Conservation (phyloP, 352 stramenopile species). For the Sclerospora graminicola region DNA sequence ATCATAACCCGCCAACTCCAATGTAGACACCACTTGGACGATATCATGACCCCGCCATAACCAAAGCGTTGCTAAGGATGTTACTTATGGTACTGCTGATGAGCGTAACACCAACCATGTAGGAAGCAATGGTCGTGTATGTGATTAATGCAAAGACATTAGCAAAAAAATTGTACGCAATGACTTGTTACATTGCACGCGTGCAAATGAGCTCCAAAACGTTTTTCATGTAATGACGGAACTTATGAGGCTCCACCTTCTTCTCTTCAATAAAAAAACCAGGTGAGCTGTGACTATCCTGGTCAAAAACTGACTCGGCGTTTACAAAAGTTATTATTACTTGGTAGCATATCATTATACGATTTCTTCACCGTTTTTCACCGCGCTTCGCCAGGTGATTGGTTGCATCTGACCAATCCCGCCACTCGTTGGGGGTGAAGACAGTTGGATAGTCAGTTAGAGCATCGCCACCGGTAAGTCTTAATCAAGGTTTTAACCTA, state of each 20-base stretch:
- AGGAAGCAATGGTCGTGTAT: conserved; percentile 35
- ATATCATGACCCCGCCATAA: conserved; percentile 22
- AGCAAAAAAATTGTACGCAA: conserved; percentile 51
- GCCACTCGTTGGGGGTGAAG: too few species aligned
- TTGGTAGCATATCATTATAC: too few species aligned
- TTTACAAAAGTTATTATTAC: too few species aligned
- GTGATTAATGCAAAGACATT: conserved; percentile 51
- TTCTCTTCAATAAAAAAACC: conserved; percentile 31
- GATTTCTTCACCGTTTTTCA: too few species aligned
- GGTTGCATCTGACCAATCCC: too few species aligned
- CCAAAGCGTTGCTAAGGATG: conserved; percentile 37
- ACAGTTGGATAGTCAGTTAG: too few species aligned
- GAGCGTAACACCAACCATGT: conserved; percentile 43
- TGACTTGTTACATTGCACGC: conserved; percentile 32
- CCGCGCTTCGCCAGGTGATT: too few species aligned
- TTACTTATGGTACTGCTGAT: conserved; percentile 45
- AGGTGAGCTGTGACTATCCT: too few species aligned
- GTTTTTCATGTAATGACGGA: conserved; percentile 21
- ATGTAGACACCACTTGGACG: conserved; percentile 30
- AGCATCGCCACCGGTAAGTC: too few species aligned
- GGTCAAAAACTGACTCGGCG: too few species aligned
- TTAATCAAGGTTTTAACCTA: too few species aligned
- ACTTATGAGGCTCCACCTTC: conserved; percentile 9
- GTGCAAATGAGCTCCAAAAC: conserved; percentile 43
- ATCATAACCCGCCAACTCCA: conserved; percentile 56